Evolutionary conservation across 2,329 filamentous ascomycete species (phyloP), one percentile per base, ranked within the genome.

Genomic region (Paracoccidioides brasiliensis): DNA sequence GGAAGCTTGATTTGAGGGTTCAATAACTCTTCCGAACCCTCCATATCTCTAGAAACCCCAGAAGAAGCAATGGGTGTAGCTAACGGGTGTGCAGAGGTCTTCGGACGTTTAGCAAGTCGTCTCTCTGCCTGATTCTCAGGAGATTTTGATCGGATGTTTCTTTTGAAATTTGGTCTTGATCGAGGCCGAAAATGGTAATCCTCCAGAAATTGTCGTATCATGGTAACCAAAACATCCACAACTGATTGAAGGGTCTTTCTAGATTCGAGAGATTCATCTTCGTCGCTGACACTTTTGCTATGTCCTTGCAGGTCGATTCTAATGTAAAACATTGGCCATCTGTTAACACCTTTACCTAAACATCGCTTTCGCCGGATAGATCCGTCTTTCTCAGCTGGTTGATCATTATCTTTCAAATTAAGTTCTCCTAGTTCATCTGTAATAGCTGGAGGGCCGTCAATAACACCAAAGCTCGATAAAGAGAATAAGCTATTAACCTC

Each of bases 251-350:
- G 59, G 10, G 72, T 72, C 42, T 71, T 74, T 0, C 73, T 63
- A 22, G 68, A 66, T 37, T 66, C 66, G 3, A 65, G 62, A 40
- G 60, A 53, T 30, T 55, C 35, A 53, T 67, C 67, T 8, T 57
- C 55, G 3, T 66, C 54, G 7, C 56, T 58, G 1, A 80, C 65
- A 10, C 77, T 55, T 15, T 70, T 67, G n/a, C 74, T 69, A 2
- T 68, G 33, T 8, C n/a, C n/a, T 55, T 56, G 42, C 9, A 78
- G 63, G 2, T 76, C 71, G 40, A 95, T 79, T 33, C 81, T 81
- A n/a, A 97, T 71, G 62, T 84, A 86, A 64, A 95, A 97, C 83
- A 91, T 91, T 0, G 91, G 90, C 83, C 88, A 93, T 52, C 82
- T 80, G 64, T 96, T 89, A 8, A 90, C 74, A 0, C 82, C 78